Percentiles rank a stretch among this genome's conserved stretches.
These are phyloP conservation scores for Mallotus japonicus DNA, from an alignment of 441 rosid species.

Conservation along the genomic window DNA sequence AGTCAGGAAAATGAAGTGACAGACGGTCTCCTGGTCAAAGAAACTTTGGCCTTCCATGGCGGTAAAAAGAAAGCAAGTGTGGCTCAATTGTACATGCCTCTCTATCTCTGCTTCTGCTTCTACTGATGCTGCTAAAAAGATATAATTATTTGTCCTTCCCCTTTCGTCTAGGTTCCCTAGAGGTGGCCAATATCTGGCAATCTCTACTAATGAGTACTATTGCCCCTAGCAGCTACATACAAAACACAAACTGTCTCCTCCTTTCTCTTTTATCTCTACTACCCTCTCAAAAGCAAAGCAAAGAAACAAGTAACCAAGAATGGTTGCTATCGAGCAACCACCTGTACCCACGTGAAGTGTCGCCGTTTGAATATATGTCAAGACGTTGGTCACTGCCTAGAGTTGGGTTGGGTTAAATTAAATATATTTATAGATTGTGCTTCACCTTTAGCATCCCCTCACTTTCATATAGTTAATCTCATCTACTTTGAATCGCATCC, in stretches of 20 bases:
- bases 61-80: constrained; percentile 25
- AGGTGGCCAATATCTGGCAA: constrained; percentile 36
- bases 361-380: constrained; percentile 8
- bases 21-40: constrained; percentile 43
- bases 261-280: constrained; percentile 5
- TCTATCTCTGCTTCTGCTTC: constrained; percentile 8
- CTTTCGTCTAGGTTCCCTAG: constrained; percentile 28
- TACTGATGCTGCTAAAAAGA: constrained; percentile 4
- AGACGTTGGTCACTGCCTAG: not conserved
- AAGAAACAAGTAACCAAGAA: constrained; percentile 15
- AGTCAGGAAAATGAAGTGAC: constrained; percentile 31
- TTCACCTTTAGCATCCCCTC: constrained; percentile 7
- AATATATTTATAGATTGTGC: not conserved
- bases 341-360: constrained; percentile 51
- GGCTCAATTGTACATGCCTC: constrained; percentile 12
- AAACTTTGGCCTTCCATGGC: constrained; percentile 20
- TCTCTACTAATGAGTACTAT: constrained; percentile 15
- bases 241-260: not conserved
- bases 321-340: constrained; percentile 42
- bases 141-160: constrained; percentile 35
- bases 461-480: not conserved
- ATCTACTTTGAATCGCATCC: too few species aligned
- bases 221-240: not conserved
- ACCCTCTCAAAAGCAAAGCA: not conserved
- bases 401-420: not conserved